phyloP scores from a whole-genome alignment of 1,284 basidiomycete species.

The Neolentinus lepideus region DNA sequence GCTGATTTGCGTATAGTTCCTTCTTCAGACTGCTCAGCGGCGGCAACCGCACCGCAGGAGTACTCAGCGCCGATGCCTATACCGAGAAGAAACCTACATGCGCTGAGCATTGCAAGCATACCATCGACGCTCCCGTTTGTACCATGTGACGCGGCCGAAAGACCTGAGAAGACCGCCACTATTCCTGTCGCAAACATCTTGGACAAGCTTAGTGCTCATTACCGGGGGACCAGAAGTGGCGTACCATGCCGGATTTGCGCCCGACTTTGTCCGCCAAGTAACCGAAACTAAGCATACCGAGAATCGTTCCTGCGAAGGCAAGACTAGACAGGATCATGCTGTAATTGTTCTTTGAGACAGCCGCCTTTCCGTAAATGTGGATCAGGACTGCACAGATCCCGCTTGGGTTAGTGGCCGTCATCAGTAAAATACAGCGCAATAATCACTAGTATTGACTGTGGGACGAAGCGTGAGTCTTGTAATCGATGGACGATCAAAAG shows the following conservation, averaged over 20 bases:
- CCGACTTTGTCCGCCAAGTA: conserved; percentile 84
- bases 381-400: conserved; percentile 41
- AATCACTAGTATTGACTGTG: conserved; percentile 48
- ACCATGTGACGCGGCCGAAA: conserved; percentile 82
- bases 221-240: conserved; percentile 12
- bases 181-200: conserved; percentile 75
- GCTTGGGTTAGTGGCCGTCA: not conserved
- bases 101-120: conserved; percentile 73
- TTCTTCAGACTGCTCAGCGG: conserved; percentile 87
- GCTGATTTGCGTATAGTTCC: conserved; percentile 67
- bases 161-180: conserved; percentile 74
- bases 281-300: conserved; percentile 73
- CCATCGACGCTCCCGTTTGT: conserved; percentile 68
- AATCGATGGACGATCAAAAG: not conserved
- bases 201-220: not conserved
- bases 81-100: conserved; percentile 60
- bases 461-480: not conserved
- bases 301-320: conserved; percentile 76
- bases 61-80: conserved; percentile 88
- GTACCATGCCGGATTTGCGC: conserved; percentile 83
- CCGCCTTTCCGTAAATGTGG: conserved; percentile 52
- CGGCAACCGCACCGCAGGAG: conserved; percentile 85
- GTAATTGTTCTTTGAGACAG: conserved; percentile 43
- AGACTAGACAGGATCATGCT: conserved; percentile 57
- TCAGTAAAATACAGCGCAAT: conserved; percentile 23